A percentile compares a stretch with the other conserved stretches of the same genome.
These are phyloP conservation scores for Malus domestica DNA, from an alignment of 306 rosid species.

Conservation along the genomic window DNA sequence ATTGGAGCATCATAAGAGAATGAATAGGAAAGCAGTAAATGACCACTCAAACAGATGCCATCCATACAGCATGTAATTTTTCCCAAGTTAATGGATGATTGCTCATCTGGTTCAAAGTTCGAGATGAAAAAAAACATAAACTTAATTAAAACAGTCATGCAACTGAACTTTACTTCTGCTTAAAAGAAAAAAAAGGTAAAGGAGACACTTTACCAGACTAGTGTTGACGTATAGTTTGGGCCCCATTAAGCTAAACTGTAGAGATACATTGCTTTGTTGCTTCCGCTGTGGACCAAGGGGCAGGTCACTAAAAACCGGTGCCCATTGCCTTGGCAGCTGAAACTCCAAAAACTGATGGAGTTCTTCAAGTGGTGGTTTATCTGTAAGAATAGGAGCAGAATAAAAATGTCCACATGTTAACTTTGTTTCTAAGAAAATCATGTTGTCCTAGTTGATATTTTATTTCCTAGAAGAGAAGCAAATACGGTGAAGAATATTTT, in stretches of 20 bases:
- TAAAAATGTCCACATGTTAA: slow-evolving; percentile 5
- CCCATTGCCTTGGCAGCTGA: slow-evolving; percentile 98
- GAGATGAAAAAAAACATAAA: not conserved
- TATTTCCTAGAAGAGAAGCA: not conserved
- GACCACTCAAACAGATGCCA: not conserved
- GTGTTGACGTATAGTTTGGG: slow-evolving; percentile 89
- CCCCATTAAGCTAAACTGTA: slow-evolving; percentile 93
- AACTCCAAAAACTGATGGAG: slow-evolving; percentile 97
- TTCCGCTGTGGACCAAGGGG: slow-evolving; percentile 97
- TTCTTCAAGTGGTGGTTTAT: slow-evolving; percentile 90
- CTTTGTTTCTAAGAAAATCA: too few species aligned
- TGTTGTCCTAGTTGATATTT: not conserved
- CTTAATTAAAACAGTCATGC: not conserved
- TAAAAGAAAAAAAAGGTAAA: not conserved
- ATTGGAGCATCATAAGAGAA: not conserved
- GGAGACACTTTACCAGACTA: slow-evolving; percentile 42
- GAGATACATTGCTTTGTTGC: slow-evolving; percentile 60
- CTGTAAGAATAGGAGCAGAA: slow-evolving; percentile 38
- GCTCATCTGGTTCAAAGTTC: not conserved
- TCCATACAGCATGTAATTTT: not conserved
- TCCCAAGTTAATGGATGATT: not conserved
- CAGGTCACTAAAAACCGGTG: slow-evolving; percentile 93
- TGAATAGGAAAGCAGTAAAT: not conserved
- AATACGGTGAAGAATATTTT: not conserved
- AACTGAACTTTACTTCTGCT: not conserved